Conservation (phyloP, 306 rosid genomes). For the Aeschynomene evenia region DNA sequence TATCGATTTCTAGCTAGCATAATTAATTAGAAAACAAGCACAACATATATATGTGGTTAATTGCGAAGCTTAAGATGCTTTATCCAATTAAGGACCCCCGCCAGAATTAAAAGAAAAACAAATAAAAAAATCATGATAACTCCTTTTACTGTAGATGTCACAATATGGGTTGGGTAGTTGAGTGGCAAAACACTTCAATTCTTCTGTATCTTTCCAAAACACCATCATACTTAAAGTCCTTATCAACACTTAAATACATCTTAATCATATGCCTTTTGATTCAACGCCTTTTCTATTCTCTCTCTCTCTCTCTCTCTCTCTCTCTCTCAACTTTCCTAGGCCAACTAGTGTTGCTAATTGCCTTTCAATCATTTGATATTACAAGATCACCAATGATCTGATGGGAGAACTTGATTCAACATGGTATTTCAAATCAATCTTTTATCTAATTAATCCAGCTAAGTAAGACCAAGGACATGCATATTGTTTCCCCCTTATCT, state of each 20-base stretch:
- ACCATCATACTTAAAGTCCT: slow-evolving; percentile 49
- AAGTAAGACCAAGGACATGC: neutral
- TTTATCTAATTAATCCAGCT: neutral
- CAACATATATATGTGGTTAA: slow-evolving; percentile 35
- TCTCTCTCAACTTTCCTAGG: neutral
- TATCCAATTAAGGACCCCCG: slow-evolving; percentile 45
- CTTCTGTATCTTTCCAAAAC: slow-evolving; percentile 42
- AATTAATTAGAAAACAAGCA: slow-evolving; percentile 35
- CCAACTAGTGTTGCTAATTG: slow-evolving; percentile 16
- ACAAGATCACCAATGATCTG: slow-evolving; percentile 14
- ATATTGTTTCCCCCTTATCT: neutral
- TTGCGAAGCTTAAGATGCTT: slow-evolving; percentile 54
- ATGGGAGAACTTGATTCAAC: slow-evolving; percentile 30
- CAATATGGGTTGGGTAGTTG: slow-evolving; percentile 72
- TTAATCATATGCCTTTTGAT: slow-evolving; percentile 26
- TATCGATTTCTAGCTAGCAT: slow-evolving; percentile 15
- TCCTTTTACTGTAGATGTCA: slow-evolving; percentile 49
- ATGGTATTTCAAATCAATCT: slow-evolving; percentile 33
- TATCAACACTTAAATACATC: slow-evolving; percentile 36
- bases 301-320: neutral
- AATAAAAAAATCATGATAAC: slow-evolving; percentile 39
- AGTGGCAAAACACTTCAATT: slow-evolving; percentile 58
- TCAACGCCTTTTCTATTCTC: slow-evolving; percentile 7
- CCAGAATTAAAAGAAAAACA: too few relatives aligned
- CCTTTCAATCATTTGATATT: slow-evolving; percentile 25